A percentile compares a stretch with the other conserved stretches of the same genome.
These are phyloP conservation scores for Tuber melanosporum DNA, from an alignment of 495 filamentous ascomycete genomes.

Conservation along the genomic window DNA sequence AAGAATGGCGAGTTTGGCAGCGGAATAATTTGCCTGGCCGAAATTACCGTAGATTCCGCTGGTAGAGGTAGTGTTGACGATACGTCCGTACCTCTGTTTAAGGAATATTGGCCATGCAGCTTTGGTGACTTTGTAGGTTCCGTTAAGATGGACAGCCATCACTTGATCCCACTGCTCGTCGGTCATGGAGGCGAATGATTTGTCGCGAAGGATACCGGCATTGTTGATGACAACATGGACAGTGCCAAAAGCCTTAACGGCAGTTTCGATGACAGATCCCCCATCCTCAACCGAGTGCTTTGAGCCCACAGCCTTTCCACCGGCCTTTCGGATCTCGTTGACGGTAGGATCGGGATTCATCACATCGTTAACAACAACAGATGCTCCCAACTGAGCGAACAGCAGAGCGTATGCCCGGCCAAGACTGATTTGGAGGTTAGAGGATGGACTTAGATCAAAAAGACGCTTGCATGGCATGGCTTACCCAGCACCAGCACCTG, in stretches of 20 bases:
- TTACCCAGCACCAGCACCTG: conserved; percentile 81
- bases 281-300: conserved; percentile 94
- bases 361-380: conserved; percentile 91
- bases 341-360: conserved; percentile 89
- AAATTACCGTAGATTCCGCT: conserved; percentile 99
- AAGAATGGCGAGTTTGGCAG: conserved; percentile 91
- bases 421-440: conserved; percentile 52
- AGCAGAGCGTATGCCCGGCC: conserved; percentile 87
- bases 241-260: conserved; percentile 89
- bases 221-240: conserved; percentile 96
- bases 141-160: conserved; percentile 82
- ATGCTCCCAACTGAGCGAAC: conserved; percentile 83
- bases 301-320: conserved; percentile 85
- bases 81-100: conserved; percentile 96
- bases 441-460: conserved; percentile 3
- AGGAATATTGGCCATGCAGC: conserved; percentile 97
- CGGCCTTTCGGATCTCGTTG: conserved; percentile 79
- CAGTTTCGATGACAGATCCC: conserved; percentile 81
- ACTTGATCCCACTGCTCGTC: conserved; percentile 91
- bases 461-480: conserved; percentile 20
- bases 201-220: conserved; percentile 93
- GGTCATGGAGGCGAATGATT: conserved; percentile 96
- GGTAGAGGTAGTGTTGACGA: conserved; percentile 93
- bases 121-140: conserved; percentile 96
- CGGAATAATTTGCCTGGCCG: conserved; percentile 95